Conservation (phyloP, 164 flowering plant genomes). For the Magnolia changhungtana region DNA sequence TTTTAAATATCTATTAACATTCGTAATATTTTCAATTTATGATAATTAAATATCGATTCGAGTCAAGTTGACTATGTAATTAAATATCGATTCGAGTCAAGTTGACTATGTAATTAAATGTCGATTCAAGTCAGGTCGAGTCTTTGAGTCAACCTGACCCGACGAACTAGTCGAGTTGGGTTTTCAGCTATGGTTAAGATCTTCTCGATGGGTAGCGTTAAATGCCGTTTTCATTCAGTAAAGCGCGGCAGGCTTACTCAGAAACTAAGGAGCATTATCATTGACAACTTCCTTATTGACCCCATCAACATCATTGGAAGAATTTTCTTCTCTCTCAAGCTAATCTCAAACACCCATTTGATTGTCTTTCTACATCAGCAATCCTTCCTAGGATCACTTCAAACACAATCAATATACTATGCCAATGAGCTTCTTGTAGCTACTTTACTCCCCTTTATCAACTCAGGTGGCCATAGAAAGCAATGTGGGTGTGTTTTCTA, state of each 20-base stretch:
- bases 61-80: too few species aligned
- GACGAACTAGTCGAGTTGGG: too few species aligned
- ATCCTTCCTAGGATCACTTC: neutral
- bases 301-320: neutral
- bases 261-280: neutral
- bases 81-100: too few species aligned
- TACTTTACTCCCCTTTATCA: neutral
- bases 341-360: neutral
- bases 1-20: too few species aligned
- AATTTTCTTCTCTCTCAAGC: constrained; percentile 4
- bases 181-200: too few species aligned
- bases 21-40: too few species aligned
- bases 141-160: too few species aligned
- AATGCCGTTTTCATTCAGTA: too few species aligned
- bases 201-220: too few species aligned
- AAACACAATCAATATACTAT: neutral
- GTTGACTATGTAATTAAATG: too few species aligned
- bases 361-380: neutral
- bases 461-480: neutral
- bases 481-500: neutral
- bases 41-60: too few species aligned
- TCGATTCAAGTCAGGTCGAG: too few species aligned
- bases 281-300: neutral
- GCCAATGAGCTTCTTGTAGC: neutral
- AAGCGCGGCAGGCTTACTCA: neutral